Evolutionary conservation across 2,329 filamentous ascomycete genomes (phyloP).

Genomic region (Sporothrix luriei): DNA sequence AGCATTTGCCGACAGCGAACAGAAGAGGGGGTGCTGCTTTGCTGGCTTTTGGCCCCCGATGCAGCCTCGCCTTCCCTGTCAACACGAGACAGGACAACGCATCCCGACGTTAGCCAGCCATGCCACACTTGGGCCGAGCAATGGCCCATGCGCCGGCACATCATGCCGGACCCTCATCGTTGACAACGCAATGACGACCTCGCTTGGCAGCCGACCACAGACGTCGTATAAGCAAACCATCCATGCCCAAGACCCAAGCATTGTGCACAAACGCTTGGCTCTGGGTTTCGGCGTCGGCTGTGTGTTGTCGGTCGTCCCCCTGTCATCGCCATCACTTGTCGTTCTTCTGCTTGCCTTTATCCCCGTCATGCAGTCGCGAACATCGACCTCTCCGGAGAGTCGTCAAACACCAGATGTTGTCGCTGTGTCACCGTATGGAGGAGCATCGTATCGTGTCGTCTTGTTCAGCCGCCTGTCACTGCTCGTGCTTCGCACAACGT

Average conservation of each 20-base stretch:
- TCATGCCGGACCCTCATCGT: too few species aligned
- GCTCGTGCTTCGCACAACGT: not conserved
- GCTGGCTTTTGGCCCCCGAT: constrained; percentile 17
- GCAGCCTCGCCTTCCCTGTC: not conserved
- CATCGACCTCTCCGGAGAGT: not conserved
- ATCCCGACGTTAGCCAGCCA: constrained; percentile 5
- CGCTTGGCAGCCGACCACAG: not conserved
- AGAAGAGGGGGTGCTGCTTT: constrained; percentile 16
- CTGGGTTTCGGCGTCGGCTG: not conserved
- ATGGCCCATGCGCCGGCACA: too few species aligned
- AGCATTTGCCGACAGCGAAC: constrained; percentile 2
- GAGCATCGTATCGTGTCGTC: not conserved
- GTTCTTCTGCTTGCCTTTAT: not conserved
- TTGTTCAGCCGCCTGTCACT: not conserved
- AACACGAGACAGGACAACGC: constrained; percentile 5
- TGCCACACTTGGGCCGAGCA: not conserved
- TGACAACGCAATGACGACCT: constrained; percentile 10
- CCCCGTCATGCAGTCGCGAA: not conserved
- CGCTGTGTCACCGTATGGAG: not conserved
- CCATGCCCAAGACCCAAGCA: not conserved
- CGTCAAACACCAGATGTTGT: not conserved
- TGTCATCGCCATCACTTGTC: not conserved
- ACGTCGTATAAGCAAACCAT: too few species aligned
- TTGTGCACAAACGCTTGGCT: not conserved
- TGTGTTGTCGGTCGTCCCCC: too few species aligned